Base-by-base conservation (phyloP, 1,139 yeast species). In the Diutina pseudorugosa region DNA sequence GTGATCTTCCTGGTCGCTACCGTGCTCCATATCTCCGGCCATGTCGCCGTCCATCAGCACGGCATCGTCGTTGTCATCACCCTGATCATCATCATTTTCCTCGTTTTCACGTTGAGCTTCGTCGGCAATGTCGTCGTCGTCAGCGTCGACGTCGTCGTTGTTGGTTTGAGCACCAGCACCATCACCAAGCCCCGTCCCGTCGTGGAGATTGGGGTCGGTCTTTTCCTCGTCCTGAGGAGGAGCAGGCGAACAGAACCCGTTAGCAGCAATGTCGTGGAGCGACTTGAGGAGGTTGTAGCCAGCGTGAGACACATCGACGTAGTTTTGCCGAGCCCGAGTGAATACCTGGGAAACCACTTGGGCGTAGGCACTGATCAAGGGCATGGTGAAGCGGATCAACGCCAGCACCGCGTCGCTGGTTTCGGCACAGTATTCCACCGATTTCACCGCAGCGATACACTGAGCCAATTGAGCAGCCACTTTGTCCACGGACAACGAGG, bases 101-200 rank as follows among this genome's bases (percentile, higher is more conserved):
- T 85, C 81, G 61, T 90, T 88, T 8, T 84, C 87, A 52, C 83
- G 80, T 63, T 90, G 95, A 2, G 96, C 96, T 62, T 88, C 84
- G 63, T 93, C 98, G 8, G 83, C 74, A 53, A 91, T 73, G 65
- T 93, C 97, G 16, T 43, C 47, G 59, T 91, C 98, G 59, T 93
- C 97, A 52, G 91, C 95, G 56, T 85, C 96, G 53, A 85, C 86
- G 63, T 90, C 96, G 51, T 90, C 84, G 0, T 95, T 81, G 60
- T 84, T 83, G 60, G 82, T 82, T 41, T 81, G 77, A 3, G 86
- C 95, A 57, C 96, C 98, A 56, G 85, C 90, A 21, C 98, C 98
- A 64, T 93, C 98, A 51, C 98, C 99, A 44, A 93, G 73, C 11
- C 98, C 98, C n/a, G 96, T 88, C 52, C 98, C 98, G 52, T 84